Base-by-base conservation (phyloP, 352 stramenopile species). In the Globisporangium orthogonon region DNA sequence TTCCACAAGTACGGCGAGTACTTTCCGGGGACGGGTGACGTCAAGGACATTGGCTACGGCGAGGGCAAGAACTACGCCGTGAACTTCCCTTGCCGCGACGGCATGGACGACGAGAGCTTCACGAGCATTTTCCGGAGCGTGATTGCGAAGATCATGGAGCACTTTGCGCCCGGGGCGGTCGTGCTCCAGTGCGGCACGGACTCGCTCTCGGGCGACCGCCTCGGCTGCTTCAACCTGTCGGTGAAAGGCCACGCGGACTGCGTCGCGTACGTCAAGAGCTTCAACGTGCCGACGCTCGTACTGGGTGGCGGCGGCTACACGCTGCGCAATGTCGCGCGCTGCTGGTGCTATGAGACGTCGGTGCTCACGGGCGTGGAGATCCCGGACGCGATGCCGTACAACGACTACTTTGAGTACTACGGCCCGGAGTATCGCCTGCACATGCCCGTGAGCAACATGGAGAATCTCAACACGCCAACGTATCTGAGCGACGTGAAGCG, bases 341-440 rank as follows among this genome's bases (percentile, higher is more conserved):
- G 71, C 15, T 94, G 83, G 81, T 98, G 92, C 46, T 99, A 98
- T 73, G 96, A 99, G 72, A 98, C 96, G 23, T 89, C 91, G 9
- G 83, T 98, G n/a, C 76, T 98, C 31, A 84, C 97, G 15, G 94
- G 90, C 37, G 89, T 96, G 33, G 78, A 97, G 30, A 71, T 95
- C 9, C 78, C 83, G 1, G 96, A 99, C 59, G 91, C 98, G 5
- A 98, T 99, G 71, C 97, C 97, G 4, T 98, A 98, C 82, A 99
- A 99, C 79, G 95, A 99, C 71, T 99, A 99, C 79, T 99, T 98
- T 76, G 97, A 99, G 73, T 99, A 99, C 77, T 99, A 98, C 74
- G 94, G 93, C 0, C 97, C 97, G 1, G 94, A 99, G 69, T 99
- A 97, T 76, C 95, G 97, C 52, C 74, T 99, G 37, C 97, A 99